Evolutionary conservation across 1,284 basidiomycete species (phyloP).

Genomic region (Ustilago lituana): DNA sequence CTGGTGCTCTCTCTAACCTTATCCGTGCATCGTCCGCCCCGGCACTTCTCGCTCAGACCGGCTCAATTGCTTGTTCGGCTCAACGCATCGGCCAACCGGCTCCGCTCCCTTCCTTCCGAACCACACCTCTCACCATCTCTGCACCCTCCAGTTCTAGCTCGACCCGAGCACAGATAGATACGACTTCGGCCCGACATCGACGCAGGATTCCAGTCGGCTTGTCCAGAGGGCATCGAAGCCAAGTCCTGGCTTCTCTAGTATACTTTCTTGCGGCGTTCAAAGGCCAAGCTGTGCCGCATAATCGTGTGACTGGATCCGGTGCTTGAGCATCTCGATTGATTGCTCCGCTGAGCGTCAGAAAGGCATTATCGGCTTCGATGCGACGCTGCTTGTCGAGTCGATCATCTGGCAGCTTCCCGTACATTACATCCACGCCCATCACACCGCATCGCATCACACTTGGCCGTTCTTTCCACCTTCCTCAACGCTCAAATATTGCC

Average conservation of each 20-base stretch:
- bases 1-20: neutral
- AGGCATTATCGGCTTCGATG: slow-evolving; percentile 19
- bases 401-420: slow-evolving; percentile 4
- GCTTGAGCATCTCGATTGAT: neutral
- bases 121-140: neutral
- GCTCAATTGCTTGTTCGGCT: neutral
- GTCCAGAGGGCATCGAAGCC: no score
- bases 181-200: no score
- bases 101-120: neutral
- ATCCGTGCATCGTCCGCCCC: neutral
- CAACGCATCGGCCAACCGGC: neutral
- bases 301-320: no score
- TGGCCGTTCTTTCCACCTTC: neutral
- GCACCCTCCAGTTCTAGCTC: no score
- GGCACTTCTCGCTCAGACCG: slow-evolving; percentile 1
- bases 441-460: neutral
- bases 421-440: neutral
- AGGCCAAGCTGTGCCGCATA: no score
- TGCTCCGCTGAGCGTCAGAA: neutral
- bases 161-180: no score
- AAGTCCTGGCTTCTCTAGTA: no score
- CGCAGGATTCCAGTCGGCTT: no score
- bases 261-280: no score
- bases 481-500: neutral
- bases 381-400: slow-evolving; percentile 13